phyloP scores from a whole-genome alignment of 1,284 basidiomycete species.

The Tilletia caries region DNA sequence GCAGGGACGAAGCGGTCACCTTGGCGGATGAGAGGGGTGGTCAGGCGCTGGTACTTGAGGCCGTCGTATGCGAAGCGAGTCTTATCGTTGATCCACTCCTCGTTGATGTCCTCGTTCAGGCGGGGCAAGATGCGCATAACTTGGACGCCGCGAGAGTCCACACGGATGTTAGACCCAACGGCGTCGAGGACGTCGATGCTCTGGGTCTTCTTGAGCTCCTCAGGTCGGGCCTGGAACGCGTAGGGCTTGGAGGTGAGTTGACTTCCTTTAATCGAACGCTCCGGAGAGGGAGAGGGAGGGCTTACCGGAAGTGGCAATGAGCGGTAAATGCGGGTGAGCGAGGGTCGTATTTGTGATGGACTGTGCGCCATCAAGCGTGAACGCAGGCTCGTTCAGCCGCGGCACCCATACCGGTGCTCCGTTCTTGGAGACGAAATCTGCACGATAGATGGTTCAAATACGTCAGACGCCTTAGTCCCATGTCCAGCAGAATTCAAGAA shows the following conservation, averaged over 20 bases:
- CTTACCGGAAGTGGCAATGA: slow-evolving; percentile 1
- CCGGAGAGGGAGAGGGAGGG: too few species aligned
- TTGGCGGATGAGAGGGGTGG: slow-evolving; percentile 82
- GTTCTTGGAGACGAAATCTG: neutral
- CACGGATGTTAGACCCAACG: slow-evolving; percentile 93
- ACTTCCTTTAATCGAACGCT: too few species aligned
- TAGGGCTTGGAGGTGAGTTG: slow-evolving; percentile 98
- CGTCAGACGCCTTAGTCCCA: too few species aligned
- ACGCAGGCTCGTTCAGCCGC: neutral
- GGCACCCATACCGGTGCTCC: neutral
- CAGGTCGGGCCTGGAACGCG: slow-evolving; percentile 91
- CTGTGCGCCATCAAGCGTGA: neutral
- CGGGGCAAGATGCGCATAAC: slow-evolving; percentile 97
- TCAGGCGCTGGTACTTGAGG: slow-evolving; percentile 89
- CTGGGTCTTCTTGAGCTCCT: slow-evolving; percentile 99
- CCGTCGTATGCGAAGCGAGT: slow-evolving; percentile 95
- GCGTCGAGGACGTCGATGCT: slow-evolving; percentile 96
- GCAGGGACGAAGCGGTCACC: slow-evolving; percentile 88
- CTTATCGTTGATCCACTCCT: slow-evolving; percentile 99
- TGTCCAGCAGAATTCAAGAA: too few species aligned
- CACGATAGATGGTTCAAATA: neutral
- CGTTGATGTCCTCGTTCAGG: slow-evolving; percentile 96
- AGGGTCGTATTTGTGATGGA: neutral
- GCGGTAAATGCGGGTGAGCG: neutral
- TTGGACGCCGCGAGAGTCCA: slow-evolving; percentile 90